These are phyloP conservation scores for Tulasnella sp. DNA, from an alignment of 768 basidiomycete genomes.

Conservation along the genomic window DNA sequence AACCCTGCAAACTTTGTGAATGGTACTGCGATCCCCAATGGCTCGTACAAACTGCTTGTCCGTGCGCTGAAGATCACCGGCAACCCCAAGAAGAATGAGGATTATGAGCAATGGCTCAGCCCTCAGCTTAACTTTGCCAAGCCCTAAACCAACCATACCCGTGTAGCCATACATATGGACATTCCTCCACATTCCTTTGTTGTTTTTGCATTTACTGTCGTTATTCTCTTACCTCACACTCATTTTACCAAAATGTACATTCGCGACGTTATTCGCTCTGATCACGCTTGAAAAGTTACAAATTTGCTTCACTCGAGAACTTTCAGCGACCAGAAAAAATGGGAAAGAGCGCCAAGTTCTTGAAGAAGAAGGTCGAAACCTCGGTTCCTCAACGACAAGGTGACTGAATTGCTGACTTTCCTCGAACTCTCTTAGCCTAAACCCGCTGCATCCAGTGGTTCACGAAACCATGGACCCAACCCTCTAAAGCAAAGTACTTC, in stretches of 20 bases:
- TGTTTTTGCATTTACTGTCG: neutral
- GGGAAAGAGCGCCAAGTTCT: neutral
- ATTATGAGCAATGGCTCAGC: conserved; percentile 35
- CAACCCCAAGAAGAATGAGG: conserved; percentile 28
- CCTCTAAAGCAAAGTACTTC: neutral
- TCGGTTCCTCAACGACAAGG: neutral
- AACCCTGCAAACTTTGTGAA: neutral
- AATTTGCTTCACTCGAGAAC: neutral
- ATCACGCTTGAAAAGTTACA: neutral
- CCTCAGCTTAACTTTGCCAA: conserved; percentile 22
- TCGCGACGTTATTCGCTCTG: neutral
- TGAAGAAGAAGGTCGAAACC: neutral
- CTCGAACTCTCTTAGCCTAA: neutral
- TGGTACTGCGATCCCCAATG: conserved; percentile 1
- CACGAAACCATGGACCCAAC: neutral
- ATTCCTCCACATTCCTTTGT: neutral
- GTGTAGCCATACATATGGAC: neutral
- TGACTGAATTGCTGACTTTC: neutral
- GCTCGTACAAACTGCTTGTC: conserved; percentile 7
- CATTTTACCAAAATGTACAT: neutral
- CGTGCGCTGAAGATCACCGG: conserved; percentile 34
- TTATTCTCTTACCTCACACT: neutral
- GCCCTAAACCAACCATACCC: neutral
- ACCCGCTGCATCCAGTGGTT: neutral
- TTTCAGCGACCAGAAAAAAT: neutral